A percentile compares a stretch with the other conserved stretches of the same genome.
Conservation (phyloP, 345 rosid species). For the Streptanthus diversifolius region DNA sequence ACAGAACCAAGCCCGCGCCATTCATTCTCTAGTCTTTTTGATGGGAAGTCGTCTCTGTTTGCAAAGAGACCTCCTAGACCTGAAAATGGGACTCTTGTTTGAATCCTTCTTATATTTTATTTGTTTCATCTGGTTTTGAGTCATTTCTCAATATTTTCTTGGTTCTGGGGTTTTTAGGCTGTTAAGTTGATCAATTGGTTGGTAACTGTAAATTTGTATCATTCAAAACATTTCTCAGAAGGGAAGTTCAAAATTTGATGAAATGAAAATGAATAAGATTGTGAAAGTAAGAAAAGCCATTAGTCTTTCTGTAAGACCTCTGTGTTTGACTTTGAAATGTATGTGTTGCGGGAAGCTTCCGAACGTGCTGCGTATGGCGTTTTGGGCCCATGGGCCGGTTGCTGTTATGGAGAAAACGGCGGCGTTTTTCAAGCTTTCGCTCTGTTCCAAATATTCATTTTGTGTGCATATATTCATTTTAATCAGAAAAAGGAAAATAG, state of each 20-base stretch:
- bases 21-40: constrained; percentile 71
- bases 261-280: constrained; percentile 5
- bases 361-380: background rate
- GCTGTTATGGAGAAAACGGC: background rate
- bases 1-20: constrained; percentile 50
- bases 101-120: constrained; percentile 10
- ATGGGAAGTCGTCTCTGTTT: constrained; percentile 78
- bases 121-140: constrained; percentile 1
- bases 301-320: background rate
- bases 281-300: background rate
- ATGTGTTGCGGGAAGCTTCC: background rate
- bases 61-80: constrained; percentile 72
- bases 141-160: background rate
- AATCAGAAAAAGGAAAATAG: background rate
- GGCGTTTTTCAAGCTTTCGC: background rate
- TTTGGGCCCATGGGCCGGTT: background rate
- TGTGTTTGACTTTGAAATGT: background rate
- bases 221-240: constrained; percentile 6
- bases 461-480: background rate
- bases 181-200: constrained; percentile 29
- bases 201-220: constrained; percentile 39
- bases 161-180: background rate
- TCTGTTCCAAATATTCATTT: background rate
- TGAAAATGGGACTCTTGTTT: constrained; percentile 55
- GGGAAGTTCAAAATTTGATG: background rate